A percentile compares a stretch with the other conserved stretches of the same genome.
These are phyloP conservation scores for Nigrospora osmanthi DNA, from an alignment of 2,329 filamentous ascomycete genomes.

Conservation along the genomic window DNA sequence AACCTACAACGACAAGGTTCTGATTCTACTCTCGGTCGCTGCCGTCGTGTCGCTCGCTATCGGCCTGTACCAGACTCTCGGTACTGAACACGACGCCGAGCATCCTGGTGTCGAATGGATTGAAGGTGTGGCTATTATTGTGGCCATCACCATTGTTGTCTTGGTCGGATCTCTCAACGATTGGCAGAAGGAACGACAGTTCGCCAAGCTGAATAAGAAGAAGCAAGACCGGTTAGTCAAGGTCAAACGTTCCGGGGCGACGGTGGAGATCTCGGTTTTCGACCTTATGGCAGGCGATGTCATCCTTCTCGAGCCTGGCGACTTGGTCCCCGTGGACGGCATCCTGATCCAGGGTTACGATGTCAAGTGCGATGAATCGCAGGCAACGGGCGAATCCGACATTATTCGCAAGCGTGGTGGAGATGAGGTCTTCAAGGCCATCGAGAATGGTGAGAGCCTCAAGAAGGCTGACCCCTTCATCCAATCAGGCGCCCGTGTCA, in stretches of 20 bases:
- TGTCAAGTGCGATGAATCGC: conserved; percentile 71
- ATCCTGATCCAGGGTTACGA: conserved; percentile 66
- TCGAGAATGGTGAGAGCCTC: conserved; percentile 56
- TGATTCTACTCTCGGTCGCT: conserved; percentile 63
- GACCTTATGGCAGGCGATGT: conserved; percentile 65
- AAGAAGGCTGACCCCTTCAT: conserved; percentile 78
- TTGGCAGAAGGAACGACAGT: conserved; percentile 74
- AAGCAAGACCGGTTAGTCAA: conserved; percentile 71
- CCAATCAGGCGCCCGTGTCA: conserved; percentile 73
- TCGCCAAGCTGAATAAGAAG: conserved; percentile 70
- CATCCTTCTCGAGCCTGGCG: conserved; percentile 65
- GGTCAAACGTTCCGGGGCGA: conserved; percentile 62
- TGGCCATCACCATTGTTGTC: conserved; percentile 71
- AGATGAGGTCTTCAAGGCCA: conserved; percentile 62
- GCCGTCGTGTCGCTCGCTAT: conserved; percentile 67
- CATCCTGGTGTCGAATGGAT: conserved; percentile 66
- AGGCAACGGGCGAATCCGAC: conserved; percentile 73
- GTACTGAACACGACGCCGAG: conserved; percentile 39
- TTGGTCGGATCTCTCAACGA: conserved; percentile 72
- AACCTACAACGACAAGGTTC: conserved; percentile 76
- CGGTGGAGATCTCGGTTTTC: conserved; percentile 60
- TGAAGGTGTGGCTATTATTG: conserved; percentile 74
- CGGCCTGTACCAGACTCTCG: conserved; percentile 69
- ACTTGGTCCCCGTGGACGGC: conserved; percentile 67
- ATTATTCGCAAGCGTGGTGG: conserved; percentile 60